Evolutionary conservation across 202 grass and related monocot species (phyloP).

Genomic region (Miscanthus sacchariflorus): DNA sequence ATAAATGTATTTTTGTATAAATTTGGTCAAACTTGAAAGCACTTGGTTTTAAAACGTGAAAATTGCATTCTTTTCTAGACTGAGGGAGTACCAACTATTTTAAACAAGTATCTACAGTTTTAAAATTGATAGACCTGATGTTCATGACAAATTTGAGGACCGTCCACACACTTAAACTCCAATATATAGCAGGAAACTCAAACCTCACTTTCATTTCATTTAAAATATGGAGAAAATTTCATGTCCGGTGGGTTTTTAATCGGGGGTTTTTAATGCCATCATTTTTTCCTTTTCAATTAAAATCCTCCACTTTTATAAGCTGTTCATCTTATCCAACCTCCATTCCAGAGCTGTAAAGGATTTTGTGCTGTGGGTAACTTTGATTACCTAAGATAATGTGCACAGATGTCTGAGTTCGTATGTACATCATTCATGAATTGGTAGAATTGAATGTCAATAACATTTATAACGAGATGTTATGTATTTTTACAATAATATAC

Average conservation of each 20-base stretch:
- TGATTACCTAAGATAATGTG: not conserved
- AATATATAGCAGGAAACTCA: not conserved
- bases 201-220: not conserved
- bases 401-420: slow-evolving; percentile 2
- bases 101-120: not conserved
- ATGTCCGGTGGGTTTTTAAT: not conserved
- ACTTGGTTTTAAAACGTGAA: too few species aligned
- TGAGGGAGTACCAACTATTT: not conserved
- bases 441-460: slow-evolving; percentile 37
- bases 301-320: not conserved
- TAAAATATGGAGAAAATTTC: not conserved
- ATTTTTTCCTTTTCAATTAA: not conserved
- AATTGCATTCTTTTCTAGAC: too few species aligned
- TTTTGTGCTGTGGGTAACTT: not conserved
- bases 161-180: not conserved
- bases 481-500: slow-evolving; percentile 27
- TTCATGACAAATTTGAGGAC: not conserved
- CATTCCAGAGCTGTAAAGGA: slow-evolving; percentile 1
- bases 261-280: not conserved
- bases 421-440: slow-evolving; percentile 20
- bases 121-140: not conserved
- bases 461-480: slow-evolving; percentile 20
- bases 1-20: too few species aligned
- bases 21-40: too few species aligned
- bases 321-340: not conserved